Conservation (phyloP, 306 rosid species). For the Lathyrus tuberosus region DNA sequence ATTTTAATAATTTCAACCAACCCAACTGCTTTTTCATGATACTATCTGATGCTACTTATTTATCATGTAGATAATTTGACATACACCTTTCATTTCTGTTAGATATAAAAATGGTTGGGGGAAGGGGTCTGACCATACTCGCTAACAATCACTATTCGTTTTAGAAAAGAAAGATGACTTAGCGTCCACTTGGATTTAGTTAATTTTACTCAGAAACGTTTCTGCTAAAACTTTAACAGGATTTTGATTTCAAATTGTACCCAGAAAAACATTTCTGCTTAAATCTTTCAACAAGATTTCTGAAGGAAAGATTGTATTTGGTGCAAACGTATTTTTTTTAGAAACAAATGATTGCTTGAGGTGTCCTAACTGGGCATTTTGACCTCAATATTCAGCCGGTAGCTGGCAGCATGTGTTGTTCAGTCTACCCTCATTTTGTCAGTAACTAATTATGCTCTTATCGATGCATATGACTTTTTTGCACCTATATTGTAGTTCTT, state of each 20-base stretch:
- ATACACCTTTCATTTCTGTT: neutral
- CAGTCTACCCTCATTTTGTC: neutral
- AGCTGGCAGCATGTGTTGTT: neutral
- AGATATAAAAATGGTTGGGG: slow-evolving; percentile 9
- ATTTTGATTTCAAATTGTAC: slow-evolving; percentile 6
- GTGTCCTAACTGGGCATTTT: slow-evolving; percentile 23
- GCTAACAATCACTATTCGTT: neutral
- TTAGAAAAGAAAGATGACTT: neutral
- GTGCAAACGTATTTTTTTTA: slow-evolving; percentile 6
- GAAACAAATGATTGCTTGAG: neutral
- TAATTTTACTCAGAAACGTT: neutral
- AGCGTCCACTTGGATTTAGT: neutral
- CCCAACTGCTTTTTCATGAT: neutral
- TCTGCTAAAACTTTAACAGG: neutral
- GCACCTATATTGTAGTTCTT: slow-evolving; percentile 25
- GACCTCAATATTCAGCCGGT: slow-evolving; percentile 11
- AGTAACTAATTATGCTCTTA: neutral
- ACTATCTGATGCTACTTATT: slow-evolving; percentile 15
- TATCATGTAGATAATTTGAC: slow-evolving; percentile 8
- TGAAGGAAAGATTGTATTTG: slow-evolving; percentile 15
- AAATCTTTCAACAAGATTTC: slow-evolving; percentile 1
- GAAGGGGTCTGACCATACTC: neutral
- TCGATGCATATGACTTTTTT: slow-evolving; percentile 22
- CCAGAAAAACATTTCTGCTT: neutral
- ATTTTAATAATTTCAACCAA: slow-evolving; percentile 1